Evolutionary conservation across 2,329 filamentous ascomycete genomes (phyloP).

Genomic region (Talaromyces amestolkiae): DNA sequence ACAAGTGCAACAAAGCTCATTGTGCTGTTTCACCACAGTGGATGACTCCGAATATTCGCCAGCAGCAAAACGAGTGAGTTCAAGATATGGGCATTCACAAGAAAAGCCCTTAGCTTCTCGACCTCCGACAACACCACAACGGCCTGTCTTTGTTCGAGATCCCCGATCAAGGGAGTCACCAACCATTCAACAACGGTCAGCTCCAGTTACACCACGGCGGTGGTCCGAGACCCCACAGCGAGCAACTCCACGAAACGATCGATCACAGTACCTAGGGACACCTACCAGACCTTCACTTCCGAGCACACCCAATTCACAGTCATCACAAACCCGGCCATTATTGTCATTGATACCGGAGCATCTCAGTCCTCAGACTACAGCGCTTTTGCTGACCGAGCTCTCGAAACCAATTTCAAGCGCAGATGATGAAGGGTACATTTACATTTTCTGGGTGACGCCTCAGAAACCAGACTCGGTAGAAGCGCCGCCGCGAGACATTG

Average conservation of each 20-base stretch:
- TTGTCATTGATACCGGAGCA: conserved; percentile 68
- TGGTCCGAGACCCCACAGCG: conserved; percentile 21
- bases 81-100: conserved; percentile 14
- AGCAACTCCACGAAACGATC: conserved; percentile 12
- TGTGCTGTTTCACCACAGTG: conserved; percentile 36
- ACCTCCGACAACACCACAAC: conserved; percentile 14
- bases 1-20: conserved; percentile 21
- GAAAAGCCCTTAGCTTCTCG: conserved; percentile 11
- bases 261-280: conserved; percentile 7
- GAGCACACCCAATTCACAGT: conserved; percentile 24
- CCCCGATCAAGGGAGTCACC: conserved; percentile 7
- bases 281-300: conserved; percentile 19
- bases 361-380: conserved; percentile 65
- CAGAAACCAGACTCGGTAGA: conserved; percentile 49
- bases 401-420: conserved; percentile 68
- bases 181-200: conserved; percentile 15
- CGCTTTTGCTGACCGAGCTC: conserved; percentile 72
- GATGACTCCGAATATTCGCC: conserved; percentile 29
- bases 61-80: conserved; percentile 25
- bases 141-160: conserved; percentile 18
- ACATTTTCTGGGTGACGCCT: conserved; percentile 96
- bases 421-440: conserved; percentile 89
- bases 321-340: conserved; percentile 46
- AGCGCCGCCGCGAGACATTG: conserved; percentile 55
- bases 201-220: conserved; percentile 16